Percentiles rank a stretch among this genome's conserved stretches.
These are phyloP conservation scores for Kwoniella sp. DNA, from an alignment of 768 basidiomycete species.

Conservation along the genomic window DNA sequence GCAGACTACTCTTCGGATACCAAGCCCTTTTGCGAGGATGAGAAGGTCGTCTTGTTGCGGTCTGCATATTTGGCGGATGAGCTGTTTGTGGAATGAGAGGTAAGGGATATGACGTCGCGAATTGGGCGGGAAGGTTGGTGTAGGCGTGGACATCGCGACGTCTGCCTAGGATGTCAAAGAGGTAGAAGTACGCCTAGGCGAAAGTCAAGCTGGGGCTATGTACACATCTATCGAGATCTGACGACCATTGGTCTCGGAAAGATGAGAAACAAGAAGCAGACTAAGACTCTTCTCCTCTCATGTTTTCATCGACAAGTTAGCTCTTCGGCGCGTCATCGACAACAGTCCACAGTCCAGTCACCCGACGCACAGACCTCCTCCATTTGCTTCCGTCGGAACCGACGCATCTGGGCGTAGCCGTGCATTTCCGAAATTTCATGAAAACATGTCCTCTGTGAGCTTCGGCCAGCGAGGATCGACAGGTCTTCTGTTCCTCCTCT, in stretches of 20 bases:
- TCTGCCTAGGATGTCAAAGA: slow-evolving; percentile 5
- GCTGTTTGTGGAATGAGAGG: slow-evolving; percentile 56
- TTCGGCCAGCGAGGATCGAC: no score
- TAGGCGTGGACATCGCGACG: slow-evolving; percentile 30
- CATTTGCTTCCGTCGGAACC: neutral
- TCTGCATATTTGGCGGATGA: slow-evolving; percentile 56
- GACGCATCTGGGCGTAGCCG: neutral
- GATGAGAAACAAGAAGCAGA: neutral
- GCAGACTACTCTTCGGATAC: slow-evolving; percentile 76
- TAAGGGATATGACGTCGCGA: slow-evolving; percentile 50
- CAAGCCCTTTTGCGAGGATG: slow-evolving; percentile 85
- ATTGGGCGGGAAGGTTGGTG: slow-evolving; percentile 15
- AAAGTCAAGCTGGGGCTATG: neutral
- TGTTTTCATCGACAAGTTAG: neutral
- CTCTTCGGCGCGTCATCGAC: neutral
- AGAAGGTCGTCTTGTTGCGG: slow-evolving; percentile 59
- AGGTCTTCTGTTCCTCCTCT: no score
- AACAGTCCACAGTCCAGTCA: neutral
- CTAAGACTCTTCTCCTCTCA: neutral
- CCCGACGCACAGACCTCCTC: neutral
- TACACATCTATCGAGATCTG: neutral
- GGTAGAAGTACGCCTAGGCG: neutral
- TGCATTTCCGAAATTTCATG: slow-evolving; percentile 5
- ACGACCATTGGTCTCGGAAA: neutral
- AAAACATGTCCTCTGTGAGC: no score